Percentiles rank a stretch among this genome's conserved stretches.
Evolutionary conservation across 495 filamentous ascomycete genomes (phyloP).

Genomic region (Lophium mytilinum): DNA sequence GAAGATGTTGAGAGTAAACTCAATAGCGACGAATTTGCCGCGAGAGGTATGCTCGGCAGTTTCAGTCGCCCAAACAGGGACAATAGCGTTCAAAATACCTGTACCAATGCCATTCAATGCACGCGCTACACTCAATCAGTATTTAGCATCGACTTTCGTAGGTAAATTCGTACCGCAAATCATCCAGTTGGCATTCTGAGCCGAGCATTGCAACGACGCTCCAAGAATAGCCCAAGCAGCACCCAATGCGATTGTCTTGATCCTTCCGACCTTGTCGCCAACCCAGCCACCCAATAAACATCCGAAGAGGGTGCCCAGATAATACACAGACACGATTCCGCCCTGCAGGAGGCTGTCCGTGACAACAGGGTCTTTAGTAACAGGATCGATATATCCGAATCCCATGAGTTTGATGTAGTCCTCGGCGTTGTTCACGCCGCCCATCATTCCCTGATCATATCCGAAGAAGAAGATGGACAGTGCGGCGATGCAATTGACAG

Average conservation of each 20-base stretch:
- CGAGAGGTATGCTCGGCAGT: constrained; percentile 59
- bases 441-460: constrained; percentile 70
- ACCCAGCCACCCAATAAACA: constrained; percentile 53
- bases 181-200: constrained; percentile 64
- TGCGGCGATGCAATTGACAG: constrained; percentile 56
- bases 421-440: constrained; percentile 59
- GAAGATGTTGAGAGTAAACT: constrained; percentile 67
- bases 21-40: constrained; percentile 63
- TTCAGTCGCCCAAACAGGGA: constrained; percentile 66
- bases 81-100: constrained; percentile 62
- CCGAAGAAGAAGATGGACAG: constrained; percentile 55
- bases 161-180: constrained; percentile 47
- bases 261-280: constrained; percentile 54
- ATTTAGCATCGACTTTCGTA: constrained; percentile 13
- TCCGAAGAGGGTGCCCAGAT: constrained; percentile 58
- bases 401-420: constrained; percentile 60
- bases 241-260: constrained; percentile 52
- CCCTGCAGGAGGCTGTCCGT: constrained; percentile 58
- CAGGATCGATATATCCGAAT: constrained; percentile 51
- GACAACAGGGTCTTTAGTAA: constrained; percentile 40
- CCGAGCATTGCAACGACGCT: constrained; percentile 51
- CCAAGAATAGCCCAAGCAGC: constrained; percentile 51
- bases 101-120: constrained; percentile 63
- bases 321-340: constrained; percentile 63
- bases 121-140: constrained; percentile 38